Evolutionary conservation across 768 basidiomycete genomes (phyloP), one percentile per base, ranked within the genome.

Genomic region (Rhodotorula diobovata): DNA sequence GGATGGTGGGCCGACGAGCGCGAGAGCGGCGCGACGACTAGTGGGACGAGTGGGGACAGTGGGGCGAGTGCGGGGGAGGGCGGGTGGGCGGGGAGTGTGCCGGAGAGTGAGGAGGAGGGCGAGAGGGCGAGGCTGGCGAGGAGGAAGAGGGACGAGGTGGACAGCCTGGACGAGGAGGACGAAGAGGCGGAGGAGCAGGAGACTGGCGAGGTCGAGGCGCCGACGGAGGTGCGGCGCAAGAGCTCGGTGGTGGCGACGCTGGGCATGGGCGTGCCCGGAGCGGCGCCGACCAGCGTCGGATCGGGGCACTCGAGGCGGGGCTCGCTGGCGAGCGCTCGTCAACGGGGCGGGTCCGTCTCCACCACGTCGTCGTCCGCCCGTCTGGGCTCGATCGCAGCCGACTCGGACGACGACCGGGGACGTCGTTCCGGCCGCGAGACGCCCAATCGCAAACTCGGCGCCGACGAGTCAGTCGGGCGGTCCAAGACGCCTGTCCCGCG

Each of bases 401-500:
- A 56, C 4, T 55, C 48, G 34, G 67, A 57, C 11, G 32, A 41
- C 11, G 69, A 66, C 21, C 63, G 69, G 32, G 69, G 69, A 21
- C 50, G 69, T 2, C 59, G 61, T 1, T 34, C 39, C 12, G 56
- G 45, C 28, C 58, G 69, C 34, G 51, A 62, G 7, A 9, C 23
- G 25, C 51, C 41, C n/a, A 23, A 10, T 18, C 10, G 11, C 6
- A n/a, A n/a, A 8, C 16, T 9, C 10, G 30, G 8, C 30, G 59
- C 28, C 32, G 57, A 61, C 6, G 46, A 55, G 23, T 58, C 57
- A 14, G 39, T 45, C 28, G 65, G 54, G 2, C 53, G 70, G 18
- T 58, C 55, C 46, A 66, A 63, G 55, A 71, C 70, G n/a, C 70
- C 70, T 6, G 65, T 71, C 6, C 61, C 70, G 16, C 41, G 39